A percentile compares a stretch with the other conserved stretches of the same genome.
phyloP scores from a whole-genome alignment of 352 stramenopile genomes.

The Phytophthora cajani region DNA sequence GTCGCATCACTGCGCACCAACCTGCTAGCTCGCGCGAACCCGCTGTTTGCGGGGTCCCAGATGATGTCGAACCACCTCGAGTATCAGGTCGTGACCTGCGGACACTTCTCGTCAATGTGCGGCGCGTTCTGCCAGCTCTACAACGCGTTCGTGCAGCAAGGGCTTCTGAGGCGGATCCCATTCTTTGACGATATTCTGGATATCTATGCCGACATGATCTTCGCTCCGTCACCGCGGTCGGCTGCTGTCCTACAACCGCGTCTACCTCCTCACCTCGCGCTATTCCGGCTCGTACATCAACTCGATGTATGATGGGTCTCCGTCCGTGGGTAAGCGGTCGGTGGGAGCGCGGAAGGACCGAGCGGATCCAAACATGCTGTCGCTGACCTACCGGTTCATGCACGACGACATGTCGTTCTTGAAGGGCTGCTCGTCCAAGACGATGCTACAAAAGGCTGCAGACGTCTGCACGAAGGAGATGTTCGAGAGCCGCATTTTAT shows the following conservation, averaged over 20 bases:
- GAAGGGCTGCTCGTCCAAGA: conserved; percentile 10
- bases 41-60: conserved; percentile 30
- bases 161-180: conserved; percentile 13
- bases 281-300: conserved; percentile 11
- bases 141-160: conserved; percentile 25
- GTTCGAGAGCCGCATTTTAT: conserved; percentile 36
- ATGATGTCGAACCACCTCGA: conserved; percentile 34
- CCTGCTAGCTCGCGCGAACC: conserved; percentile 26
- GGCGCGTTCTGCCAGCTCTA: conserved; percentile 40
- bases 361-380: conserved; percentile 30
- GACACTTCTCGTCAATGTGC: conserved; percentile 22
- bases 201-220: conserved; percentile 30
- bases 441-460: conserved; percentile 22
- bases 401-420: conserved; percentile 32
- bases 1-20: conserved; percentile 1
- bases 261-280: conserved; percentile 21
- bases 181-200: conserved; percentile 35
- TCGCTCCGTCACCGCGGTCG: conserved; percentile 27
- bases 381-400: conserved; percentile 26
- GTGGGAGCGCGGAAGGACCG: conserved; percentile 10
- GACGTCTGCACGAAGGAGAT: conserved; percentile 30
- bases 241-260: conserved; percentile 26
- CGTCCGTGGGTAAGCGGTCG: background rate
- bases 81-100: conserved; percentile 20
- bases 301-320: conserved; percentile 19